Base-by-base conservation (phyloP, 2,329 filamentous ascomycete genomes). In the Ilyonectria mors-panacis region DNA sequence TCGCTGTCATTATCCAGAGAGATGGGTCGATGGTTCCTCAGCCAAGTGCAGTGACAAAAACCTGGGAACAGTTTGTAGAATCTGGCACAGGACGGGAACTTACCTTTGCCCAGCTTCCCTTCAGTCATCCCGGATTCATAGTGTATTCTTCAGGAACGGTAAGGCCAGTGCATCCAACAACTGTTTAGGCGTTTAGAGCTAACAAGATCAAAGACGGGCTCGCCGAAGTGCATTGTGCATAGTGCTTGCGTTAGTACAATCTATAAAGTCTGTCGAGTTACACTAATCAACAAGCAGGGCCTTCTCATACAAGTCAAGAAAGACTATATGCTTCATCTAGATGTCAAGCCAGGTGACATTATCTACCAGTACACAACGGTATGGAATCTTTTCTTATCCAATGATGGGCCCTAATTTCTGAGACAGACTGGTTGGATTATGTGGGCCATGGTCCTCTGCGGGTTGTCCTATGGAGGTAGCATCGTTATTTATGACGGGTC, bases 281-380 rank as follows among this genome's bases (percentile, higher is more conserved):
- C 7, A 30, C 21, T 55, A 26, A n/a, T 30, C 35, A 9, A 21
- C 28, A 15, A 37, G 2, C 6, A 63, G 33, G 63, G 63, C 4
- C 48, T 65, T 6, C 44, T 65, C 42, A 6, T 65, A 13, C 57
- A 65, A 45, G 48, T 57, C 17, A 61, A 61, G 33, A 61, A 61
- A 13, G 63, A 65, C 39, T 61, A 61, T 21, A 57, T 65, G 4
- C 35, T 65, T 15, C 44, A 59, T 7, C 55, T 56, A 1, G 57
- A 51, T 50, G 57, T 65, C 17, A n/a, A 30, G 4, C 56, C 48
- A 1, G 44, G 51, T 3, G 57, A 61, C 23, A 33, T 61, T 3
- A 13, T 61, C 2, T 56, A 61, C n/a, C 63, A 65, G 35, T 65
- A 65, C 51, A 61, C 63, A 6, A 65, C 63, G 23, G 59, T 62